Percentiles rank a stretch among this genome's conserved stretches.
Evolutionary conservation across 352 stramenopile genomes (phyloP).

Genomic region (Elongisporangium undulatum): DNA sequence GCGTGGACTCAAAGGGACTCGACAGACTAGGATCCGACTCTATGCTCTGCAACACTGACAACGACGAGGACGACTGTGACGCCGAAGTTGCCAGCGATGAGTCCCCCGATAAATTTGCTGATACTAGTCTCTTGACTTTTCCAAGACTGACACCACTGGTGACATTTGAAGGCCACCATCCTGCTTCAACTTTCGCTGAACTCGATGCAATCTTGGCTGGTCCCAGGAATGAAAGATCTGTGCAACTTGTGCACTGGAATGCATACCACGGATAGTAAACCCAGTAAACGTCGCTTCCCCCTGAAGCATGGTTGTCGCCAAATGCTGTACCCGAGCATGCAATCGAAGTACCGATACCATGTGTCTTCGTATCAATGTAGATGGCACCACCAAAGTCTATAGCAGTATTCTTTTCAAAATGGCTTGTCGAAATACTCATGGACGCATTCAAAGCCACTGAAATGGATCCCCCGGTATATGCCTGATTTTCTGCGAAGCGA

Average conservation of each 20-base stretch:
- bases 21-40: background rate
- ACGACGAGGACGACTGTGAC: conserved; percentile 5
- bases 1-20: conserved; percentile 2
- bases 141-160: conserved; percentile 58
- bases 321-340: conserved; percentile 14
- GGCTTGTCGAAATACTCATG: conserved; percentile 14
- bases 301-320: conserved; percentile 28
- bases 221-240: conserved; percentile 1
- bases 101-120: conserved; percentile 3
- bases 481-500: conserved; percentile 27
- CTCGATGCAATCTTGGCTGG: conserved; percentile 28
- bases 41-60: background rate
- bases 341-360: conserved; percentile 3
- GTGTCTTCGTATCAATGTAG: conserved; percentile 29
- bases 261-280: conserved; percentile 38
- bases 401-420: conserved; percentile 37
- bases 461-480: conserved; percentile 44
- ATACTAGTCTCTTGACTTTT: conserved; percentile 8
- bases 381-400: conserved; percentile 48
- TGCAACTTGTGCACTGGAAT: conserved; percentile 31
- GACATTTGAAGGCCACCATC: conserved; percentile 57
- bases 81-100: background rate
- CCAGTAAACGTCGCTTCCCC: conserved; percentile 57
- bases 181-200: conserved; percentile 26
- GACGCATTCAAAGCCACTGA: conserved; percentile 32